phyloP scores from a whole-genome alignment of 2,329 filamentous ascomycete species.

The Cucurbitaria berberidis region DNA sequence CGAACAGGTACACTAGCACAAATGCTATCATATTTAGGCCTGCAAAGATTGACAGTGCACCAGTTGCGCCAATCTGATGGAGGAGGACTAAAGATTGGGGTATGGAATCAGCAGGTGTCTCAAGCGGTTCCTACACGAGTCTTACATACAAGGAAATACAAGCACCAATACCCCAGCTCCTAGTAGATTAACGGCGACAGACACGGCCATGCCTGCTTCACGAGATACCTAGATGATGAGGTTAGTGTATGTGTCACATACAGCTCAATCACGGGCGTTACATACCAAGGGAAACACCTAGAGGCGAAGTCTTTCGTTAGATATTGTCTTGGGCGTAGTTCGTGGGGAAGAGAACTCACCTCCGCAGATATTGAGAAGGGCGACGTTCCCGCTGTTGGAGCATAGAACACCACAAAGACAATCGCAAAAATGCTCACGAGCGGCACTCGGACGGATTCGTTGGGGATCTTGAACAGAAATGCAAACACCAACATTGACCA shows the following conservation, averaged over 20 bases:
- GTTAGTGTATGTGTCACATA: neutral
- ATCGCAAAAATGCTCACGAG: conserved; percentile 23
- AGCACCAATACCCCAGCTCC: conserved; percentile 48
- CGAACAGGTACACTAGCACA: conserved; percentile 34
- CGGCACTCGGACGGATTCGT: conserved; percentile 10
- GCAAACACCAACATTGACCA: conserved; percentile 32
- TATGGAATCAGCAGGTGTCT: neutral
- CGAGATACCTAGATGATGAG: conserved; percentile 15
- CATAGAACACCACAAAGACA: conserved; percentile 26
- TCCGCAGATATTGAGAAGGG: conserved; percentile 32
- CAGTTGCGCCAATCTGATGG: conserved; percentile 35
- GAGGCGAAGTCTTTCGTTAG: neutral
- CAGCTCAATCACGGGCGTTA: too few relatives aligned
- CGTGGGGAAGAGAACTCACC: conserved; percentile 1
- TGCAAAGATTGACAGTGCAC: conserved; percentile 48
- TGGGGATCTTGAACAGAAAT: conserved; percentile 22
- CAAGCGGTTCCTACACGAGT: neutral
- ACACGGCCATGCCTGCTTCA: conserved; percentile 39
- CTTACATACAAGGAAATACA: conserved; percentile 36
- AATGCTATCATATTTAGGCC: conserved; percentile 36
- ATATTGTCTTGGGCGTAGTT: neutral
- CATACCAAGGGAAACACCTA: neutral
- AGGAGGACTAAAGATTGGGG: conserved; percentile 28
- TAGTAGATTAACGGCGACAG: conserved; percentile 48
- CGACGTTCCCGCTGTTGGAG: conserved; percentile 28